phyloP scores from a whole-genome alignment of 176 grass and related monocot genomes.

The Lolium multiflorum region DNA sequence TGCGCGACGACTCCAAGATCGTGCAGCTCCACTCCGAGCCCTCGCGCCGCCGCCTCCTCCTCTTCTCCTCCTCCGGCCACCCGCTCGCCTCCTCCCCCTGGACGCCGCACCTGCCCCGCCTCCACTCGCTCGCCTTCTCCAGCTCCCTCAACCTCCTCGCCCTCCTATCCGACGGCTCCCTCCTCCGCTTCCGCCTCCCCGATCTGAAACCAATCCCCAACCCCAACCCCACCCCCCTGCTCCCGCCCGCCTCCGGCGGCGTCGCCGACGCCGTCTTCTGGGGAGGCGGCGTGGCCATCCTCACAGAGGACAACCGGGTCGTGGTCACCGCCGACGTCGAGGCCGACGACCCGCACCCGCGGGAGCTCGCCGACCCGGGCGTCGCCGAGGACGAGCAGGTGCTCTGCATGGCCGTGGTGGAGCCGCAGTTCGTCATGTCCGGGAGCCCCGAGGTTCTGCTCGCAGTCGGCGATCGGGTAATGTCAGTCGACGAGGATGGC shows the following conservation, averaged over 20 bases:
- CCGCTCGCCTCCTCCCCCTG: conserved; percentile 74
- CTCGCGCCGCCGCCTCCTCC: conserved; percentile 86
- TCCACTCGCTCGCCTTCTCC: conserved; percentile 87
- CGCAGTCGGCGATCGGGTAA: conserved; percentile 76
- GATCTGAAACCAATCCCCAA: conserved; percentile 63
- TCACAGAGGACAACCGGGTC: conserved; percentile 73
- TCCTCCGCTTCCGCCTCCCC: conserved; percentile 77
- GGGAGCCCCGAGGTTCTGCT: conserved; percentile 90
- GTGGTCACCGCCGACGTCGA: conserved; percentile 54
- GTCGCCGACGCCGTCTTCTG: conserved; percentile 86
- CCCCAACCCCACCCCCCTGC: conserved; percentile 55
- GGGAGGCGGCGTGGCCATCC: conserved; percentile 78
- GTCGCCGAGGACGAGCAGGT: conserved; percentile 73
- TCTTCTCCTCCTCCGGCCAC: conserved; percentile 75
- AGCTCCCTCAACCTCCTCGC: conserved; percentile 74
- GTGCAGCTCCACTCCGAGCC: conserved; percentile 93
- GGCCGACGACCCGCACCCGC: conserved; percentile 59
- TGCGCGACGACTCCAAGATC: conserved; percentile 98
- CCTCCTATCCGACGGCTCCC: conserved; percentile 83
- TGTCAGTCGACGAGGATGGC: conserved; percentile 76
- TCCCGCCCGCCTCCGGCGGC: conserved; percentile 64
- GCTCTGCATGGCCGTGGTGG: conserved; percentile 83
- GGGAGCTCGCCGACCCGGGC: conserved; percentile 70
- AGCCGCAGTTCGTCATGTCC: conserved; percentile 88
- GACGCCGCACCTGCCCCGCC: conserved; percentile 74